A percentile compares a stretch with the other conserved stretches of the same genome.
Conservation (phyloP, 2,329 filamentous ascomycete genomes). For the Purpureocillium lavendulum region DNA sequence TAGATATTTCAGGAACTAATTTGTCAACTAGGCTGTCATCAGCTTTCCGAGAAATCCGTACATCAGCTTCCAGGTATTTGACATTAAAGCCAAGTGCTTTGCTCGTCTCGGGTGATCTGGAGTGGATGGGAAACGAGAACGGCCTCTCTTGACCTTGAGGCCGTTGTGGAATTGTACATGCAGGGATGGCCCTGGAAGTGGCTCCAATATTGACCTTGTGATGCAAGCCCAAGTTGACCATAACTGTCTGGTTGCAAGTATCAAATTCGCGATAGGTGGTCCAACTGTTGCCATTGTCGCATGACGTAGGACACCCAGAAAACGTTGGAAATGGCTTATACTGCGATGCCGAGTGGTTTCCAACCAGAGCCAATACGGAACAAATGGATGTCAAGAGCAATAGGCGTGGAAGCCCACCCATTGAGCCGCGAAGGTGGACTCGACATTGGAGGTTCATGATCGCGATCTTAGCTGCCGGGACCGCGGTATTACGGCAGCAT, state of each 20-base stretch:
- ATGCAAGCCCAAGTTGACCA: constrained; percentile 1
- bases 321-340: background rate
- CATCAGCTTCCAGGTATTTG: too few relatives aligned
- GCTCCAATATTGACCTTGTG: background rate
- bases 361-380: background rate
- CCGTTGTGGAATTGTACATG: background rate
- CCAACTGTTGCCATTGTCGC: background rate
- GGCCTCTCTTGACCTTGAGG: background rate
- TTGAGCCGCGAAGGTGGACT: too few relatives aligned
- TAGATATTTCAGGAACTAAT: too few relatives aligned
- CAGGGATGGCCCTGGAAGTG: background rate
- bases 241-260: background rate
- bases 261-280: background rate
- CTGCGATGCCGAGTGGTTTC: background rate
- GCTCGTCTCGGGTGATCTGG: too few relatives aligned
- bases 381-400: too few relatives aligned
- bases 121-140: background rate
- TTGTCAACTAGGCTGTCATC: too few relatives aligned
- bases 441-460: too few relatives aligned
- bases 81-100: too few relatives aligned
- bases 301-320: background rate
- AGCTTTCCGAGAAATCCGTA: too few relatives aligned
- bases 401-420: background rate
- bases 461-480: too few relatives aligned
- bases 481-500: too few relatives aligned